Base-by-base conservation (phyloP, 2,329 filamentous ascomycete species). In the Talaromyces sp. region DNA sequence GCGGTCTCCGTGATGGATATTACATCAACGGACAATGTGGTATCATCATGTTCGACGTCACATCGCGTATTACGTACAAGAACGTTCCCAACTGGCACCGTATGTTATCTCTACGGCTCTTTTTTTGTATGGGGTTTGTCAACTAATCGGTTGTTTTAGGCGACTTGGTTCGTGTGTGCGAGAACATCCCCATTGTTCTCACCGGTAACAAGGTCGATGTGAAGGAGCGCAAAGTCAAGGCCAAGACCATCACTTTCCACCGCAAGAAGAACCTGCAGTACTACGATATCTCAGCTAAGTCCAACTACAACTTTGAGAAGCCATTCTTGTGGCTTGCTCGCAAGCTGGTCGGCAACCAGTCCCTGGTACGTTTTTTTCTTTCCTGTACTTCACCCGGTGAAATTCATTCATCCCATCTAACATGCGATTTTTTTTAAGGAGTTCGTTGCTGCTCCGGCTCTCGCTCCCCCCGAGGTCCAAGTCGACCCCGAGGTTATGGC, bases 21-120 rank as follows among this genome's bases (percentile, higher is more conserved):
- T 99, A 99, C 86, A 99, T 99, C 87, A 97, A 97, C 85, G 94
- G 94, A 76, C 94, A 98, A 84, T 98, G 94, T 82, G 94, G 95
- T 84, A 97, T 99, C 85, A 98, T 99, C 89, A 99, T 99, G 94
- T 99, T 99, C 81, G 94, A 99, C 81, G 94, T 99, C 70, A 98
- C 95, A 67, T 97, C 94, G 71, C 91, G 95, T 78, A 98, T 99
- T 80, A 99, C 95, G 80, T 99, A 99, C 90, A 99, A 99, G 90
- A 99, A 99, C 85, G 95, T 99, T 68, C 95, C 95, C 83, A 98
- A 98, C 90, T 99, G 95, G 95, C 95, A 99, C 83, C 95, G 95
- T 96, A 89, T 79, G 92, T 88, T 64, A 64, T 34, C 40, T 23
- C n/a, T 31, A 5, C 36, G 16, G 6, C 57, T 33, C 23, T 36